Percentiles rank a stretch among this genome's conserved stretches.
Conservation (phyloP, 2,329 filamentous ascomycete species). For the Thelonectria blattea region DNA sequence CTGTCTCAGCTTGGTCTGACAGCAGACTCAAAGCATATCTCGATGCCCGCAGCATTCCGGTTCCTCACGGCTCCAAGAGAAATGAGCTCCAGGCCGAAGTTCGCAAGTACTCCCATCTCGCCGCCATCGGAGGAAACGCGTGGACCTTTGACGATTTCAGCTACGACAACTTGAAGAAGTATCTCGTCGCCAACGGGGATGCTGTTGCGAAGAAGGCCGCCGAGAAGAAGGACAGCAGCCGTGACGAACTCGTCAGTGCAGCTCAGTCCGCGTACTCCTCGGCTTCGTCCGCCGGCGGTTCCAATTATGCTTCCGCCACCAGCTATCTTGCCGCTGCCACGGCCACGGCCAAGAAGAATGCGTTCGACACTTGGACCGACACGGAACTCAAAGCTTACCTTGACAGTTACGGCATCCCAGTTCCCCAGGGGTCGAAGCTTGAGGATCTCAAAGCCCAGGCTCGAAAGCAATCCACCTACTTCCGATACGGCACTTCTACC, state of each 20-base stretch:
- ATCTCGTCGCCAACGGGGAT: constrained; percentile 59
- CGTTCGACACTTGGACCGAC: constrained; percentile 77
- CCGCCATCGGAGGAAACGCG: constrained; percentile 68
- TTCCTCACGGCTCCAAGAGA: constrained; percentile 73
- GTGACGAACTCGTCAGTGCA: constrained; percentile 74
- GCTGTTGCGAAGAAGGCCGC: constrained; percentile 63
- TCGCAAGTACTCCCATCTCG: constrained; percentile 75
- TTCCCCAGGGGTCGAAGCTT: constrained; percentile 70
- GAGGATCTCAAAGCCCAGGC: constrained; percentile 75
- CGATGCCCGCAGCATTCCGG: constrained; percentile 76
- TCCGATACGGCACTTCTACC: constrained; percentile 74
- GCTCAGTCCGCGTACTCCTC: constrained; percentile 66
- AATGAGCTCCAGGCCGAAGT: constrained; percentile 78
- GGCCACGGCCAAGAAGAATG: constrained; percentile 65
- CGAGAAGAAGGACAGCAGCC: constrained; percentile 68
- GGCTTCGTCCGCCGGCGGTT: constrained; percentile 64
- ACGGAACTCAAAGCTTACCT: constrained; percentile 79
- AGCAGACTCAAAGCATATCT: constrained; percentile 79
- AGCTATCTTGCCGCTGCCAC: constrained; percentile 73
- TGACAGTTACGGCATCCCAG: constrained; percentile 75
- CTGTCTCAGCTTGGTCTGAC: constrained; percentile 71
- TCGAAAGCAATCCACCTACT: constrained; percentile 76
- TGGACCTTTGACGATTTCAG: constrained; percentile 85
- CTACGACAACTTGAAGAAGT: constrained; percentile 69
- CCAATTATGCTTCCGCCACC: constrained; percentile 70